phyloP scores from a whole-genome alignment of 2,329 filamentous ascomycete species.

The Lasiodiplodia sp. region DNA sequence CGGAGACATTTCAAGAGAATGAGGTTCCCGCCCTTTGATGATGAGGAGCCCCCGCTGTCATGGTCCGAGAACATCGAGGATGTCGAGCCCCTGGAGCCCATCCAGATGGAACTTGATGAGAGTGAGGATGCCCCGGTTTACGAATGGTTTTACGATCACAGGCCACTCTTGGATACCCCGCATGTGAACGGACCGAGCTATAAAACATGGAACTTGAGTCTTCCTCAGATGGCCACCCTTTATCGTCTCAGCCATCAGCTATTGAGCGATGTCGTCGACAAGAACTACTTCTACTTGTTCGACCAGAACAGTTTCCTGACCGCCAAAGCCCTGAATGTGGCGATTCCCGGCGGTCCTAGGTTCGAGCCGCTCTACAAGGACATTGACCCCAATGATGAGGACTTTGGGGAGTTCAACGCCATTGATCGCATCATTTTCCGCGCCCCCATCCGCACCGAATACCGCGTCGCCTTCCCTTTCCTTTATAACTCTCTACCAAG shows the following conservation, averaged over 20 bases:
- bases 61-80: slow-evolving; percentile 99
- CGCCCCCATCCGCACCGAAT: slow-evolving; percentile 92
- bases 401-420: slow-evolving; percentile 99
- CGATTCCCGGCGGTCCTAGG: slow-evolving; percentile 93
- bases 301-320: slow-evolving; percentile 94
- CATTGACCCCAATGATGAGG: slow-evolving; percentile 97
- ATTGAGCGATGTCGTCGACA: slow-evolving; percentile 89
- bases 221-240: slow-evolving; percentile 95
- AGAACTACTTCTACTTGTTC: slow-evolving; percentile 98
- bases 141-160: slow-evolving; percentile 98
- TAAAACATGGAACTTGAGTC: slow-evolving; percentile 89
- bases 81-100: slow-evolving; percentile 94
- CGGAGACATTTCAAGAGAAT: slow-evolving; percentile 96
- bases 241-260: slow-evolving; percentile 91
- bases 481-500: slow-evolving; percentile 96
- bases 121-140: slow-evolving; percentile 88
- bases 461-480: slow-evolving; percentile 91
- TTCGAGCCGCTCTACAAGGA: slow-evolving; percentile 99
- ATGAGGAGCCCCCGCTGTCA: slow-evolving; percentile 95
- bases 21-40: slow-evolving; percentile 98
- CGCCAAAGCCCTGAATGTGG: slow-evolving; percentile 95
- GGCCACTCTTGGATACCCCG: slow-evolving; percentile 85
- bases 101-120: slow-evolving; percentile 98
- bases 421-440: slow-evolving; percentile 99
- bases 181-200: slow-evolving; percentile 98